Conservation (phyloP, 352 stramenopile species). For the Phytophthora cryptogea region DNA sequence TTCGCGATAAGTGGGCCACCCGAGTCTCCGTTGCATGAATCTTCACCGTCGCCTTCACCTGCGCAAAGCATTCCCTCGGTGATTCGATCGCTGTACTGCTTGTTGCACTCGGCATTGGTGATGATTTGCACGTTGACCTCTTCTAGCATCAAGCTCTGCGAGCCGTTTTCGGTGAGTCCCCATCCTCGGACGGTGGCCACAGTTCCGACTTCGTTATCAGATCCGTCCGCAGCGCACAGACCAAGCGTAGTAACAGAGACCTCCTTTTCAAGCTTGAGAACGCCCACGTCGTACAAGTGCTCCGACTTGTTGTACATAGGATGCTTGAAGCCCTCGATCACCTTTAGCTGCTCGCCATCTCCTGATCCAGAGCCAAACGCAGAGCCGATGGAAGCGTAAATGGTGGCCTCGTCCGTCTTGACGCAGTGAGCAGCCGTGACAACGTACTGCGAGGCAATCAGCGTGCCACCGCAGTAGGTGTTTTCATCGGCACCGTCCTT, state of each 20-base stretch:
- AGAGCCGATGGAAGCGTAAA: constrained; percentile 63
- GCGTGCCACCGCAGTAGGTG: constrained; percentile 70
- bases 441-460: constrained; percentile 68
- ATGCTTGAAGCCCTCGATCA: constrained; percentile 49
- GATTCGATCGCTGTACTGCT: constrained; percentile 57
- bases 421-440: constrained; percentile 79
- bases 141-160: constrained; percentile 43
- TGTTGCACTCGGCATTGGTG: constrained; percentile 64
- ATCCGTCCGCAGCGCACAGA: constrained; percentile 45
- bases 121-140: constrained; percentile 65
- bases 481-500: constrained; percentile 34
- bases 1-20: constrained; percentile 60
- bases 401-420: constrained; percentile 37
- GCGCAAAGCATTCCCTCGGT: constrained; percentile 69
- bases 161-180: constrained; percentile 57
- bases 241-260: constrained; percentile 37
- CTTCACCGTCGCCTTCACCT: constrained; percentile 48
- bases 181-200: constrained; percentile 63
- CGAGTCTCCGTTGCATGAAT: constrained; percentile 74
- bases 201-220: constrained; percentile 52
- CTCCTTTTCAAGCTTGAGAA: constrained; percentile 61
- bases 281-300: constrained; percentile 58
- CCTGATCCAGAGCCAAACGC: constrained; percentile 41
- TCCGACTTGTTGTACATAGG: constrained; percentile 56
- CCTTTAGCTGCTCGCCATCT: constrained; percentile 56